Evolutionary conservation across 148 eudicot genomes (phyloP).

Genomic region (Agrostemma githago): DNA sequence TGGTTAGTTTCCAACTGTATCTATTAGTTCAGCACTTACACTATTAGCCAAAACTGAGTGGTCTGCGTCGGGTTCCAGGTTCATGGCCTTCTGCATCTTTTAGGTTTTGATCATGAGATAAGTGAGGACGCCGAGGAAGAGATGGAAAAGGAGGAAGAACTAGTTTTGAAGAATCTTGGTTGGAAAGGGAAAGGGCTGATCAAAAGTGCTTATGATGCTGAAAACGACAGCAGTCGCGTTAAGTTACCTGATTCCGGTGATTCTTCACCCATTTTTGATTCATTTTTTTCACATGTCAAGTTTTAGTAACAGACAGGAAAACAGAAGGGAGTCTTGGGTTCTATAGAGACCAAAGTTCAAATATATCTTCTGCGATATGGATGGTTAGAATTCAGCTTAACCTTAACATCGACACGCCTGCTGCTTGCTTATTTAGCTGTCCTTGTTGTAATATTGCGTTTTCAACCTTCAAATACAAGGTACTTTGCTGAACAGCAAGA

Average conservation of each 20-base stretch:
- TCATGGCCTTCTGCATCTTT: constrained; percentile 38
- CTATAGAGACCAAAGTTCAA: constrained; percentile 74
- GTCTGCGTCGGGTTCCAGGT: constrained; percentile 35
- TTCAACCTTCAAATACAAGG: constrained; percentile 34
- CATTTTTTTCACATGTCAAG: constrained; percentile 29
- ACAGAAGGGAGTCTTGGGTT: constrained; percentile 82
- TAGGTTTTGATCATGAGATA: too few species aligned
- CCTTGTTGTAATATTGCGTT: constrained; percentile 11
- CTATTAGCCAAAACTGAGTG: not conserved
- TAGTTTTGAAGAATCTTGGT: too few species aligned
- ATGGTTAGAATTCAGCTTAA: constrained; percentile 50
- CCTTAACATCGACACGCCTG: not conserved
- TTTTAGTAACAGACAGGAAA: constrained; percentile 72
- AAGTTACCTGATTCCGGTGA: constrained; percentile 48
- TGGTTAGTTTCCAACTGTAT: constrained; percentile 44
- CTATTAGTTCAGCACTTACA: too few species aligned
- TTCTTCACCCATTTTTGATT: constrained; percentile 13
- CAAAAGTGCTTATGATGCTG: constrained; percentile 15
- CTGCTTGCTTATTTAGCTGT: not conserved
- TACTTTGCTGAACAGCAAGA: constrained; percentile 68
- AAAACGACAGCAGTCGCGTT: constrained; percentile 33
- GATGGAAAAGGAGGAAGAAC: too few species aligned
- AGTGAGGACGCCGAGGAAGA: too few species aligned
- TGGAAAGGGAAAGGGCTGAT: too few species aligned
- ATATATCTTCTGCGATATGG: constrained; percentile 91